Evolutionary conservation across 2,329 filamentous ascomycete genomes (phyloP).

Genomic region (Epichloe typhina): DNA sequence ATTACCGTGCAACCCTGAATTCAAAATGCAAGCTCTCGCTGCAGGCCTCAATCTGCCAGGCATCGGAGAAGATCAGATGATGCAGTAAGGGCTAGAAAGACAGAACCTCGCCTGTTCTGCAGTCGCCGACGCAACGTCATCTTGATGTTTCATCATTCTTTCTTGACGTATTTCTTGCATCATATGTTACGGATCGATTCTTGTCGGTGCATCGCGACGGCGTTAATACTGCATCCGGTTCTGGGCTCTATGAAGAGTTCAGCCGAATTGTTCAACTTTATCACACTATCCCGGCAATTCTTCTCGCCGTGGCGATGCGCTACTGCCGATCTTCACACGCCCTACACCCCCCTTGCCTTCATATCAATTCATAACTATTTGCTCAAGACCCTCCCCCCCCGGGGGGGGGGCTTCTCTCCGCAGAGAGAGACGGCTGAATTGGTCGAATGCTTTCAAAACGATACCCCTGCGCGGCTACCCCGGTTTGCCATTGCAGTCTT

Average conservation of each 20-base stretch:
- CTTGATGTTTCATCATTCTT: not conserved
- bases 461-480: conserved; percentile 2
- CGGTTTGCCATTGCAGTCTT: not conserved
- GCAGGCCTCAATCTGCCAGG: conserved; percentile 30
- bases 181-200: not conserved
- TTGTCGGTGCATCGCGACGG: conserved; percentile 4
- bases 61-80: conserved; percentile 33
- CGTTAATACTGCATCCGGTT: conserved; percentile 3
- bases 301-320: not conserved
- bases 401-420: not conserved
- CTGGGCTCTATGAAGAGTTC: not conserved
- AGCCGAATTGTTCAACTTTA: not conserved
- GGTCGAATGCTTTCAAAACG: not conserved
- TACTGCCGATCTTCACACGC: not conserved
- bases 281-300: not conserved
- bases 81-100: conserved; percentile 15
- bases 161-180: not conserved
- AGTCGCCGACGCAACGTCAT: not conserved
- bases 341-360: no score
- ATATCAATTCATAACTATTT: not conserved
- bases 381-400: not conserved
- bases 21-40: conserved; percentile 32
- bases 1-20: conserved; percentile 78
- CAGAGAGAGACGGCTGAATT: not conserved
- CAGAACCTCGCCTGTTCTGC: not conserved